Evolutionary conservation across 768 basidiomycete species (phyloP), one percentile per base, ranked within the genome.

Genomic region (Trametes elegans): DNA sequence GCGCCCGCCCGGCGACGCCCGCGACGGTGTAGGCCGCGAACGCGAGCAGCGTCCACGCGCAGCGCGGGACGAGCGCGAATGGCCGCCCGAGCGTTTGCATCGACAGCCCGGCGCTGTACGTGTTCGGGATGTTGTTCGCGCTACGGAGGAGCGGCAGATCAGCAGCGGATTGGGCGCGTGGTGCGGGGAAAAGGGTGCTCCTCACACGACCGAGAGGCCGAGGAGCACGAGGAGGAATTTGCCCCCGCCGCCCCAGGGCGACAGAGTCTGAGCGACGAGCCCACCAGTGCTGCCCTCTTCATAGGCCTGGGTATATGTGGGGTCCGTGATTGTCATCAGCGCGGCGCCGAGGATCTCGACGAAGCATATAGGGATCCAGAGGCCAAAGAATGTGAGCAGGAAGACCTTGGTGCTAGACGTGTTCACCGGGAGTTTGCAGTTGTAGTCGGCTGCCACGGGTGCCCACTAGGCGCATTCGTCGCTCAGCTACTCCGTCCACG

Each of bases 371-470:
- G 81, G 81, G 31, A 81, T 73, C 66, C 71, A 78, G 8, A 82
- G 58, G 1, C 81, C 81, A 34, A 76, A 76, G 63, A 76, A 80
- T 0, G 81, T 81, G 41, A 82, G 56, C 10, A 71, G 29, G 66
- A 83, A 82, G 16, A 82, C 71, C 24, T 73, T 74, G 49, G 65
- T 64, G 19, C 73, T 64, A 10, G 72, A 69, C 3, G 75, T 79
- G 48, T 77, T 61, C 2, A 59, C 74, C 0, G 81, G 81, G 0
- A 82, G 66, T 23, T 75, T 71, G 59, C 76, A 76, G 59, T 80
- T 81, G 63, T 79, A 82, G 63, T 82, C 81, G 6, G 81, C 80
- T 3, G 79, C 80, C 0, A 82, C 60, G 2, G 78, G 74, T 0
- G 78, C 75, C 80, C 78, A 80, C 62, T 71, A 23, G n/a, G n/a